Conservation (phyloP, 164 flowering plant species). For the Annona cherimola region DNA sequence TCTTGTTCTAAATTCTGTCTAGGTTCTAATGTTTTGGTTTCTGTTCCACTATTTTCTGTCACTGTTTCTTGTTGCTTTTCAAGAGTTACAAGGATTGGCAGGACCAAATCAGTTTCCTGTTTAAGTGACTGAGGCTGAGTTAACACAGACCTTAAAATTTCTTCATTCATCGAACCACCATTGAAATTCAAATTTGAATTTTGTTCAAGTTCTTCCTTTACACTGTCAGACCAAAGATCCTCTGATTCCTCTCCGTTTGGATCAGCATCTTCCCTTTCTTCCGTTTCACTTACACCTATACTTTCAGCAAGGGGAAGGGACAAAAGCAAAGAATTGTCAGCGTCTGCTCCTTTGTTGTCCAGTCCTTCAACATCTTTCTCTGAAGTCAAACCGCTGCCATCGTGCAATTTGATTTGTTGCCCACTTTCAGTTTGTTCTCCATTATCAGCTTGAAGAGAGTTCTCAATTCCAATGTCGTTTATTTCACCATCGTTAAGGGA, state of each 20-base stretch:
- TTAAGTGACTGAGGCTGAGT: conserved; percentile 8
- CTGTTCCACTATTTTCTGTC: conserved; percentile 1
- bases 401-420: neutral
- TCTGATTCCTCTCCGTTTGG: neutral
- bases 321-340: neutral
- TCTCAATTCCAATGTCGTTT: conserved; percentile 3
- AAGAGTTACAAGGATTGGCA: neutral
- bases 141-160: neutral
- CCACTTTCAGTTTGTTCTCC: neutral
- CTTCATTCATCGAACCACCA: neutral
- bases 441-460: conserved; percentile 9
- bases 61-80: conserved; percentile 6
- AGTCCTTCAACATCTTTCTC: conserved; percentile 6
- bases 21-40: neutral
- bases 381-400: conserved; percentile 10
- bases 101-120: conserved; percentile 4
- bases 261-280: conserved; percentile 5
- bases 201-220: neutral
- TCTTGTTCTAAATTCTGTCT: conserved; percentile 9
- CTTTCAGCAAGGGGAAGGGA: neutral
- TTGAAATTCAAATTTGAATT: neutral
- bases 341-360: conserved; percentile 5
- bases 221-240: neutral
- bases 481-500: neutral
- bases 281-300: neutral